Conservation (phyloP, 306 rosid genomes). For the Glycine tomentella region DNA sequence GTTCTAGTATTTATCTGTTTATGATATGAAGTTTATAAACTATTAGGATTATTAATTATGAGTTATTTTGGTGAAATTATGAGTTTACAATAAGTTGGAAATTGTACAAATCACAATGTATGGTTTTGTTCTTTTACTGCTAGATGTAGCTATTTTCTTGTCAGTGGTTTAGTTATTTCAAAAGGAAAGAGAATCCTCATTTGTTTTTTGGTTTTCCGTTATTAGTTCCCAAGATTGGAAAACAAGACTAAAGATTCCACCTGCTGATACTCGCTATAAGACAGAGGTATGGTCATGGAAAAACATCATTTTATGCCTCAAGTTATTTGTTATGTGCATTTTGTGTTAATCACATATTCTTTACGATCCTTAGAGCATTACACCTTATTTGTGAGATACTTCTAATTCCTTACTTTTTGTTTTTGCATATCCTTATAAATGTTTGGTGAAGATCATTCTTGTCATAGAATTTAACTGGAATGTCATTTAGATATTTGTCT, state of each 20-base stretch:
- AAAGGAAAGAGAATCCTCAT: neutral
- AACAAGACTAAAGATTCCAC: slow-evolving; percentile 84
- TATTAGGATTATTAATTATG: neutral
- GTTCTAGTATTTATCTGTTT: slow-evolving; percentile 6
- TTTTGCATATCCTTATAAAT: neutral
- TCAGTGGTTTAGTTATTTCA: slow-evolving; percentile 13
- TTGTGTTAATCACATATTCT: neutral
- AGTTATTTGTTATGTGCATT: slow-evolving; percentile 37
- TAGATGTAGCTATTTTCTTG: slow-evolving; percentile 17
- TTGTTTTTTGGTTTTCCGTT: slow-evolving; percentile 30
- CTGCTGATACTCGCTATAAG: slow-evolving; percentile 88
- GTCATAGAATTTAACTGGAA: neutral
- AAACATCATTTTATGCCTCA: slow-evolving; percentile 10
- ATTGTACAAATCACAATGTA: neutral
- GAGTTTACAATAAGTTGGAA: slow-evolving; percentile 21
- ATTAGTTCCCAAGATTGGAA: slow-evolving; percentile 98
- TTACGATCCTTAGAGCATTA: slow-evolving; percentile 15
- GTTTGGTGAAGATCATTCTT: slow-evolving; percentile 30
- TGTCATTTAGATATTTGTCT: neutral
- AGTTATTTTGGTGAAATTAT: slow-evolving; percentile 7
- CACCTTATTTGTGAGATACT: slow-evolving; percentile 13
- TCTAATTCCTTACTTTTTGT: slow-evolving; percentile 13
- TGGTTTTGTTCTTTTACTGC: slow-evolving; percentile 5
- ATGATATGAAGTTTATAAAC: slow-evolving; percentile 2
- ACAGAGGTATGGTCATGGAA: slow-evolving; percentile 76